Evolutionary conservation across 1,284 basidiomycete genomes (phyloP), one percentile per base, ranked within the genome.

Genomic region (Ustilago trichophora): DNA sequence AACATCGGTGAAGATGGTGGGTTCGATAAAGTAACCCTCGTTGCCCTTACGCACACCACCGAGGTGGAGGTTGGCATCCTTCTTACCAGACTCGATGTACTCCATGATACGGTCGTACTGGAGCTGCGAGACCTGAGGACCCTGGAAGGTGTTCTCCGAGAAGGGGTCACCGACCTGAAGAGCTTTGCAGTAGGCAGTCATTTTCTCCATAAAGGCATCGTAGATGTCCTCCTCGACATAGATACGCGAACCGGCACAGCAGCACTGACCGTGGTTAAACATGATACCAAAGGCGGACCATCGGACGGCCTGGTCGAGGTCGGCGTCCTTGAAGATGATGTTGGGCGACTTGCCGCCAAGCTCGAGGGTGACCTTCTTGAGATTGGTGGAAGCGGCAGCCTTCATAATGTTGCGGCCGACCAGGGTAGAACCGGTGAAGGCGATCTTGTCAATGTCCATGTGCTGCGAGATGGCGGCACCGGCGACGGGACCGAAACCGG

Each of bases 81-180:
- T 75, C 84, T 90, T 91, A 22, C 93, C 94, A 15, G 88, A 87
- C 60, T 92, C 83, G 83, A 98, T 93, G 86, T 92, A 94, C 42
- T 84, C 85, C 90, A 93, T 90, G 83, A 94, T 90, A 67, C 92
- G 90, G 82, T 97, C 92, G 75, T 90, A 91, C 82, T 98, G 94
- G 21, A 73, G 67, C 45, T 76, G 64, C 25, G 88, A 91, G 53
- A 94, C 89, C 83, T 92, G 91, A n/a, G 93, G 92, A 36, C 93
- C 93, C 80, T 93, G 91, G 83, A 88, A 87, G 33, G 88, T 87
- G 34, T 85, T 86, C 2, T 82, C 75, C 13, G 82, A 82, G 85
- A 96, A 95, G 18, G 93, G 92, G 83, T 93, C 89, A 35, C 91
- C 92, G 59, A 90, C 86, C 73, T 86, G 86, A 73, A 85, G 68